A percentile compares a stretch with the other conserved stretches of the same genome.
phyloP scores from a whole-genome alignment of 2,329 filamentous ascomycete genomes.

The Pseudomassariella vexata region DNA sequence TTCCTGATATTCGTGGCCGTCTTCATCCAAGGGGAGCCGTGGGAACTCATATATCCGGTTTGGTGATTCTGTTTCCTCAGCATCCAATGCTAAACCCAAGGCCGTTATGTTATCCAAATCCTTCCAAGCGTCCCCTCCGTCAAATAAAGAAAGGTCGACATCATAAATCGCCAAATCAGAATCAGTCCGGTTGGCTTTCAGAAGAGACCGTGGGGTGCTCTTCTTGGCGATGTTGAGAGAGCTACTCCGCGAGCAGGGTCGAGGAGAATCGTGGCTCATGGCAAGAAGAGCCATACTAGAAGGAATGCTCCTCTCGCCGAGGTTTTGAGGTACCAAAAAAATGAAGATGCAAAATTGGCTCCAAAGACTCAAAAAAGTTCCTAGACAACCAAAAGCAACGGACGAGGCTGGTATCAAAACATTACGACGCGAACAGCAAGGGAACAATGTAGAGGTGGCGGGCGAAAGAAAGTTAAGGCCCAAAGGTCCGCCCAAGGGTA shows the following conservation, averaged over 20 bases:
- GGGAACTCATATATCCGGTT: slow-evolving; percentile 14
- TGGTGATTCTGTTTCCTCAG: slow-evolving; percentile 20
- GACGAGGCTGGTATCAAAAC: slow-evolving; percentile 27
- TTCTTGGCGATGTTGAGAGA: slow-evolving; percentile 33
- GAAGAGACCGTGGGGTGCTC: slow-evolving; percentile 23
- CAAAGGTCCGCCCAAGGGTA: slow-evolving; percentile 6
- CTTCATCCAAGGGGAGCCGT: slow-evolving; percentile 20
- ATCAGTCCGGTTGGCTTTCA: slow-evolving; percentile 19
- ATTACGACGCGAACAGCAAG: slow-evolving; percentile 28
- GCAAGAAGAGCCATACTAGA: slow-evolving; percentile 27
- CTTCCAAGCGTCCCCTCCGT: slow-evolving; percentile 27
- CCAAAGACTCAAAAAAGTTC: slow-evolving; percentile 26
- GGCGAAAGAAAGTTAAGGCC: slow-evolving; percentile 9
- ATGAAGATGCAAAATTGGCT: slow-evolving; percentile 17
- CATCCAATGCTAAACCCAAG: slow-evolving; percentile 29
- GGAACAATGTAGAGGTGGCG: slow-evolving; percentile 14
- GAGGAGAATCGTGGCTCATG: slow-evolving; percentile 21
- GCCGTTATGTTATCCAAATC: slow-evolving; percentile 34
- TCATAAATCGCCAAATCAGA: slow-evolving; percentile 23
- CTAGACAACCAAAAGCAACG: slow-evolving; percentile 35
- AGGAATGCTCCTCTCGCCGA: slow-evolving; percentile 7
- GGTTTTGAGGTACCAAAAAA: too few species aligned
- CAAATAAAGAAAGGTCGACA: slow-evolving; percentile 24
- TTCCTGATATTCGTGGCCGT: slow-evolving; percentile 8
- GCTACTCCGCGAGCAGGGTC: slow-evolving; percentile 25